phyloP scores from a whole-genome alignment of 2,329 filamentous ascomycete species.

The Cladosporium velox region DNA sequence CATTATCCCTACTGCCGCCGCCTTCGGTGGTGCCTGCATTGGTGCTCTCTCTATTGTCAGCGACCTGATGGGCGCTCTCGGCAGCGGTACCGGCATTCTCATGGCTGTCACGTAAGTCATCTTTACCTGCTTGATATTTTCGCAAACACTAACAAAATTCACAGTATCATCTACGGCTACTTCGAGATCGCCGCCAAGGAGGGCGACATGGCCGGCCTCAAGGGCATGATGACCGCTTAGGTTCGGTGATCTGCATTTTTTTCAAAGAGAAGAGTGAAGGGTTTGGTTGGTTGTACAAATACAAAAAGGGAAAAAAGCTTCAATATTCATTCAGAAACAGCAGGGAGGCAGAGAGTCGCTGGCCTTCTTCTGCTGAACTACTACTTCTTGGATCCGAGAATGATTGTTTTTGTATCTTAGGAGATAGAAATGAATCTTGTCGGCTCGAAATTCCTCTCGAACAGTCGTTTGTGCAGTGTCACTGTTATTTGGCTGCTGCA shows the following conservation, averaged over 20 bases:
- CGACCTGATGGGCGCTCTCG: conserved; percentile 92
- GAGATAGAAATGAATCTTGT: conserved; percentile 8
- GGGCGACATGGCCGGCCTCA: conserved; percentile 82
- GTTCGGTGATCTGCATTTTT: conserved; percentile 28
- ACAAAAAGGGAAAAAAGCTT: conserved; percentile 11
- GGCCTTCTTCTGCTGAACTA: background rate
- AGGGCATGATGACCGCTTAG: conserved; percentile 58
- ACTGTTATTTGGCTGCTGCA: background rate
- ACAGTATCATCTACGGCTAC: conserved; percentile 97
- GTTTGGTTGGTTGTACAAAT: conserved; percentile 19
- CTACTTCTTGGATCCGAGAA: conserved; percentile 5
- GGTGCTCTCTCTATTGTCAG: conserved; percentile 93
- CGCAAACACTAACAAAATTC: conserved; percentile 42
- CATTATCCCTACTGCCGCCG: conserved; percentile 95
- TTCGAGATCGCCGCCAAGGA: conserved; percentile 99
- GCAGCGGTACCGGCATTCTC: conserved; percentile 95
- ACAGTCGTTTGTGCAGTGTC: background rate
- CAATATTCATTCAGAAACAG: background rate
- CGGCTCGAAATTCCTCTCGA: background rate
- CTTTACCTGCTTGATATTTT: too few species aligned
- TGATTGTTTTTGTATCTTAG: conserved; percentile 4
- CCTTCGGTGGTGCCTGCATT: conserved; percentile 98
- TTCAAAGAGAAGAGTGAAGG: background rate
- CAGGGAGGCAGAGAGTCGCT: background rate
- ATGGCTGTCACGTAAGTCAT: conserved; percentile 98